phyloP scores from a whole-genome alignment of 805 yeast species.

The Monosporozyma aquatica region DNA sequence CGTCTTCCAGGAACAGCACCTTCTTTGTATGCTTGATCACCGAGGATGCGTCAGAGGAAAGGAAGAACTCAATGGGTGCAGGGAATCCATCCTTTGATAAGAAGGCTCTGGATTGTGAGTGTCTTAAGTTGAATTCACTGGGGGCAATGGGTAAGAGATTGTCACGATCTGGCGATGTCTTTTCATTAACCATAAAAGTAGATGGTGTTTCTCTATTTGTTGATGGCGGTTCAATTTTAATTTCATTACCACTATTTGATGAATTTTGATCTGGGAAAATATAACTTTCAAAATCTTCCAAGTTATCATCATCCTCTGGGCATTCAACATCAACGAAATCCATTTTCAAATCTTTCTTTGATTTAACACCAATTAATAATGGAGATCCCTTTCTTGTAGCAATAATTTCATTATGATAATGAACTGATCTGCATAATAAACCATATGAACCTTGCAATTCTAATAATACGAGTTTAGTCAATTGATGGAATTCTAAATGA shows the following conservation, averaged over 20 bases:
- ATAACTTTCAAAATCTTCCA: conserved; percentile 2
- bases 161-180: conserved; percentile 2
- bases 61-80: conserved; percentile 89
- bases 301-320: conserved; percentile 49
- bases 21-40: conserved; percentile 95
- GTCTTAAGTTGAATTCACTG: conserved; percentile 53
- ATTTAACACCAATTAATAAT: conserved; percentile 90
- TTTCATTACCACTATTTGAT: background rate
- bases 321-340: conserved; percentile 98
- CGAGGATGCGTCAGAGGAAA: conserved; percentile 95
- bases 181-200: conserved; percentile 6
- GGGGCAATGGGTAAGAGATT: conserved; percentile 46
- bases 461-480: conserved; percentile 83
- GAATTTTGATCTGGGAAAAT: no score
- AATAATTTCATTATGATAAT: conserved; percentile 90
- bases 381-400: conserved; percentile 99
- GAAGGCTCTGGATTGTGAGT: conserved; percentile 94
- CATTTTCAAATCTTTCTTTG: conserved; percentile 89
- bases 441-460: conserved; percentile 98
- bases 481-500: conserved; percentile 78
- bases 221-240: conserved; percentile 3
- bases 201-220: conserved; percentile 7
- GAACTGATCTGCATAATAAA: conserved; percentile 79
- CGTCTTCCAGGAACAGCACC: conserved; percentile 92
- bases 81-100: conserved; percentile 88